Percentiles rank a stretch among this genome's conserved stretches.
phyloP scores from a whole-genome alignment of 345 rosid genomes.

The Combretum micranthum region DNA sequence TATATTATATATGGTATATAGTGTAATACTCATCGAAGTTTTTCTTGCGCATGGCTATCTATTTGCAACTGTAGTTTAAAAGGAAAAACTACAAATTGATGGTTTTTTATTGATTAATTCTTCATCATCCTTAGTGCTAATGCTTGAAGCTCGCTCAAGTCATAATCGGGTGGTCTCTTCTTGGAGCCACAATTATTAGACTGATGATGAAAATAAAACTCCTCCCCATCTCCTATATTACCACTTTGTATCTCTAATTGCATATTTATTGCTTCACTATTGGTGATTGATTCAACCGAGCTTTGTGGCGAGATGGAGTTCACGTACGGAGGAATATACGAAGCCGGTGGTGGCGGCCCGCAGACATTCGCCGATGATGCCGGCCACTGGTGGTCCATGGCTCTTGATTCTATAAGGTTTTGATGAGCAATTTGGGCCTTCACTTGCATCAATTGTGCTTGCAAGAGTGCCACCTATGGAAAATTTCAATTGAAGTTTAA shows the following conservation, averaged over 20 bases:
- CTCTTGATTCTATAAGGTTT: conserved; percentile 26
- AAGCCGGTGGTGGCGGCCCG: conserved; percentile 26
- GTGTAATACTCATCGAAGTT: no score
- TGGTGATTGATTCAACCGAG: conserved; percentile 47
- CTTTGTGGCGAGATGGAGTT: conserved; percentile 69
- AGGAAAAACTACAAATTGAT: neutral
- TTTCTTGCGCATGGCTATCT: neutral
- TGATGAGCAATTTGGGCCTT: conserved; percentile 67
- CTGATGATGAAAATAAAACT: conserved; percentile 19
- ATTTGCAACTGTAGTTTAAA: conserved; percentile 9
- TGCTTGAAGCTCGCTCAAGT: conserved; percentile 80
- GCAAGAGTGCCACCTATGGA: conserved; percentile 68
- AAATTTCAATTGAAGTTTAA: neutral
- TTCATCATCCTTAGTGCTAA: conserved; percentile 84
- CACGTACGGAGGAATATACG: neutral
- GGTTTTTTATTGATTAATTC: conserved; percentile 24
- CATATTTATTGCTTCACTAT: neutral
- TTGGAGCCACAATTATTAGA: conserved; percentile 14
- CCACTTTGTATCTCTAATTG: neutral
- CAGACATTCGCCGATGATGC: conserved; percentile 13
- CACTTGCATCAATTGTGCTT: conserved; percentile 83
- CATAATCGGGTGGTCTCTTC: conserved; percentile 39
- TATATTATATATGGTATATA: no score
- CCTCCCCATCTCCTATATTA: conserved; percentile 20
- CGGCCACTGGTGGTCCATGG: conserved; percentile 31